A percentile compares a stretch with the other conserved stretches of the same genome.
Evolutionary conservation across 495 filamentous ascomycete species (phyloP).

Genomic region (Acidiella bohemica): DNA sequence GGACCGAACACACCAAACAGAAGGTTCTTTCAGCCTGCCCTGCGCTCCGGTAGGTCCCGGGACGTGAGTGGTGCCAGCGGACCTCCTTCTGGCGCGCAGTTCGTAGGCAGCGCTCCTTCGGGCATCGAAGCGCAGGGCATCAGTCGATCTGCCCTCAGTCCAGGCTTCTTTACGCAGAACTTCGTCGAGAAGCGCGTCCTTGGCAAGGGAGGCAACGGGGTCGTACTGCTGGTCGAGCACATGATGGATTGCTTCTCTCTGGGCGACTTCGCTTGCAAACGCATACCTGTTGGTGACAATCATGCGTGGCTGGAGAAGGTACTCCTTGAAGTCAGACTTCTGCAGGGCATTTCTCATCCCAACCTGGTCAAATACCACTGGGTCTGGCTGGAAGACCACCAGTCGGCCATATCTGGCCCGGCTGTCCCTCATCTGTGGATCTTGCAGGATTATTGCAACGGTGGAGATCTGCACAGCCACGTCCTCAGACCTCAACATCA

Average conservation of each 20-base stretch:
- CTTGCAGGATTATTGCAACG: conserved; percentile 92
- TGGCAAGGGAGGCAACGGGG: conserved; percentile 83
- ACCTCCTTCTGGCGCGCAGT: conserved; percentile 34
- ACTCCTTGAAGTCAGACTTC: conserved; percentile 77
- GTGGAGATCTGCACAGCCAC: conserved; percentile 80
- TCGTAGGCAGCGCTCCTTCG: conserved; percentile 36
- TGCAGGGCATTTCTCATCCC: conserved; percentile 80
- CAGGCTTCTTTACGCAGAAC: conserved; percentile 79
- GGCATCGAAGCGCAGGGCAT: conserved; percentile 50
- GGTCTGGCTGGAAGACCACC: conserved; percentile 88
- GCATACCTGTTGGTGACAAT: conserved; percentile 86
- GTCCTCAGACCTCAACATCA: conserved; percentile 53
- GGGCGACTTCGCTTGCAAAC: conserved; percentile 89
- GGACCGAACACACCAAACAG: conserved; percentile 36
- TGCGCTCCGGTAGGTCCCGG: conserved; percentile 17
- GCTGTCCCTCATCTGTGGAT: conserved; percentile 94
- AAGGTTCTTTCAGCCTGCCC: conserved; percentile 29
- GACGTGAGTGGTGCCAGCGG: conserved; percentile 18
- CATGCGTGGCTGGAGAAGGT: conserved; percentile 94
- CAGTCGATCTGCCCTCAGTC: conserved; percentile 71
- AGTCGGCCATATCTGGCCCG: conserved; percentile 69
- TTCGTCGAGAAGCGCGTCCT: conserved; percentile 78
- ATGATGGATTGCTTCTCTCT: conserved; percentile 75
- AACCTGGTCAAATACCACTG: conserved; percentile 96
- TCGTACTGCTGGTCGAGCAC: conserved; percentile 83